Evolutionary conservation across 1,284 basidiomycete species (phyloP).

Genomic region (Macrocybe sp.): DNA sequence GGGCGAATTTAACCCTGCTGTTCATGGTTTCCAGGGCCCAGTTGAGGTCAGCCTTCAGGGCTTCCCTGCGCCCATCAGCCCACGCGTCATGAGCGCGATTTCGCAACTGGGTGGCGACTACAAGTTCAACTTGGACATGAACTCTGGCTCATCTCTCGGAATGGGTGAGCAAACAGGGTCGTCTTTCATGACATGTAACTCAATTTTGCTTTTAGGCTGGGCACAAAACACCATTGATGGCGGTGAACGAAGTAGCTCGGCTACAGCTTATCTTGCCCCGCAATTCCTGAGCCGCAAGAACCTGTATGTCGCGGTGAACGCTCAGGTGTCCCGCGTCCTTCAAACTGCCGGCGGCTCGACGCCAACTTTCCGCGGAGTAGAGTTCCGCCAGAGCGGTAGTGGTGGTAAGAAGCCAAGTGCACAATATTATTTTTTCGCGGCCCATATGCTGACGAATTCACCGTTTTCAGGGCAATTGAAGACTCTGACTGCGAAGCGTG

Average conservation of each 20-base stretch:
- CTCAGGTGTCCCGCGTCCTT: slow-evolving; percentile 29
- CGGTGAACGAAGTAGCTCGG: slow-evolving; percentile 27
- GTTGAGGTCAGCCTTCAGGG: slow-evolving; percentile 17
- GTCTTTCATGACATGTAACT: neutral
- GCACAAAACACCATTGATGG: slow-evolving; percentile 24
- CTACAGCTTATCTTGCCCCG: slow-evolving; percentile 30
- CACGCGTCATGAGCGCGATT: neutral
- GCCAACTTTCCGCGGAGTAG: slow-evolving; percentile 19
- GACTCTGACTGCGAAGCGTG: slow-evolving; percentile 26
- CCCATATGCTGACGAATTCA: neutral
- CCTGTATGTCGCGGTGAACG: slow-evolving; percentile 35
- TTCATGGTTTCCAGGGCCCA: neutral
- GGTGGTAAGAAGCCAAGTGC: neutral
- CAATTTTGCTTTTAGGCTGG: slow-evolving; percentile 23
- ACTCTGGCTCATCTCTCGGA: neutral
- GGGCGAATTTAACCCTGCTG: neutral
- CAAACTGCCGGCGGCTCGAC: neutral
- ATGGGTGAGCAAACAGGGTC: too few species aligned
- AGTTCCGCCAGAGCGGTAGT: slow-evolving; percentile 16
- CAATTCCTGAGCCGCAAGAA: slow-evolving; percentile 22
- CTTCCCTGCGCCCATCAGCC: slow-evolving; percentile 12
- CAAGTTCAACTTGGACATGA: slow-evolving; percentile 3
- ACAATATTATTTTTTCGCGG: neutral
- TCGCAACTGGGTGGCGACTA: slow-evolving; percentile 1
- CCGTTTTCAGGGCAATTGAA: slow-evolving; percentile 2